Evolutionary conservation across 768 basidiomycete species (phyloP).

Genomic region (Russula brevipes): DNA sequence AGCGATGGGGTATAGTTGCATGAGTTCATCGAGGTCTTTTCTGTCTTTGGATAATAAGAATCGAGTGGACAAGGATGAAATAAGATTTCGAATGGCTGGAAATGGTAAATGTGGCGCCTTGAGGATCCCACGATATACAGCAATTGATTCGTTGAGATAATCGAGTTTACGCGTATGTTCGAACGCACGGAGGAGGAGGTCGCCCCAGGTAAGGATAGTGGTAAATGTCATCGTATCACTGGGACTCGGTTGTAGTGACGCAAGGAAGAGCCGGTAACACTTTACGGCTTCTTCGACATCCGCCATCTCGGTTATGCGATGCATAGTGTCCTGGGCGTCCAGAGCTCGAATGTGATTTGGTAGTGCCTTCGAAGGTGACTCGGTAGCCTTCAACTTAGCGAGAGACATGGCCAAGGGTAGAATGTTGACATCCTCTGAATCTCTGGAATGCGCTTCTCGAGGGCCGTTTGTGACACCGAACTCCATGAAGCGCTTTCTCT

Average conservation of each 20-base stretch:
- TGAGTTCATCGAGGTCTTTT: neutral
- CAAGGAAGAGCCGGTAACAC: neutral
- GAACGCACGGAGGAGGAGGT: neutral
- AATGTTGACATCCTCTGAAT: neutral
- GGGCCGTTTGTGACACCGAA: neutral
- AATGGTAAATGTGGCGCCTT: neutral
- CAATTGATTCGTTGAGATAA: too few species aligned
- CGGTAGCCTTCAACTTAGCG: too few species aligned
- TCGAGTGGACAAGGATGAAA: neutral
- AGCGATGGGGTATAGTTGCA: neutral
- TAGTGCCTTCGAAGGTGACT: neutral
- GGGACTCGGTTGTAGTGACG: neutral
- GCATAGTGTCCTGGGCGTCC: neutral
- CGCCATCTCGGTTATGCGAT: neutral
- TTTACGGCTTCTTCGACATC: neutral
- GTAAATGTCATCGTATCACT: too few species aligned
- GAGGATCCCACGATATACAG: too few species aligned
- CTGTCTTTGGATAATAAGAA: too few species aligned
- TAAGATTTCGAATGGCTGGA: neutral
- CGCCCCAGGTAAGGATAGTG: neutral
- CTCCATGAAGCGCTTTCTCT: neutral
- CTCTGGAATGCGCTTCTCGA: neutral
- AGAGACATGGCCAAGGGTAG: neutral
- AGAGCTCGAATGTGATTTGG: neutral
- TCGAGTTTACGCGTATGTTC: too few species aligned